Conservation (phyloP, 2,329 filamentous ascomycete genomes). For the Trichoderma sp. region DNA sequence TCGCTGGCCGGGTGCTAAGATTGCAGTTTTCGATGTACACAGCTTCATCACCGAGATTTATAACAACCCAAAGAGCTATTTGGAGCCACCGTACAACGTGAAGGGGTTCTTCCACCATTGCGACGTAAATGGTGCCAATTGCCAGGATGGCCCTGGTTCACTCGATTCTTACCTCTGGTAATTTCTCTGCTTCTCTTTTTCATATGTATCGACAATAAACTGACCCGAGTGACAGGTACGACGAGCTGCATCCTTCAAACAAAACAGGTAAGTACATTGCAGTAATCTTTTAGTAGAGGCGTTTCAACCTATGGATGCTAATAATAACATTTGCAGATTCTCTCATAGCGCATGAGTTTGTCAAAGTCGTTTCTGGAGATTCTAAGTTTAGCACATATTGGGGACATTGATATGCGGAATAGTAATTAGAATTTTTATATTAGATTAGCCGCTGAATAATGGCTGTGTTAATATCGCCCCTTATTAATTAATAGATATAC, state of each 20-base stretch:
- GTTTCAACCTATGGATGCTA: background rate
- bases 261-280: background rate
- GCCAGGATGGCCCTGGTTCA: background rate
- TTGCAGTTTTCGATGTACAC: slow-evolving; percentile 67
- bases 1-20: slow-evolving; percentile 55
- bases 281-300: no score
- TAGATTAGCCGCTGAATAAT: background rate
- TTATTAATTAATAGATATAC: background rate
- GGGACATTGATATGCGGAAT: background rate
- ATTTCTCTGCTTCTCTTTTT: background rate
- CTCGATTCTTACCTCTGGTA: slow-evolving; percentile 10
- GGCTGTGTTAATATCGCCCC: no score
- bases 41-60: slow-evolving; percentile 63
- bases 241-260: slow-evolving; percentile 37
- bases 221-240: slow-evolving; percentile 55
- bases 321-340: background rate
- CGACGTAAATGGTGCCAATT: slow-evolving; percentile 18
- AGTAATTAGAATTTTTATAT: background rate
- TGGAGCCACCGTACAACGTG: slow-evolving; percentile 63
- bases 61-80: slow-evolving; percentile 55
- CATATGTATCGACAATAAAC: background rate
- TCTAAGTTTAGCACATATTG: background rate
- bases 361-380: background rate
- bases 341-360: background rate
- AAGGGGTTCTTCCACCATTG: slow-evolving; percentile 58